phyloP scores from a whole-genome alignment of 192 early-diverging fungal species.

The Spinellus fusiger region DNA sequence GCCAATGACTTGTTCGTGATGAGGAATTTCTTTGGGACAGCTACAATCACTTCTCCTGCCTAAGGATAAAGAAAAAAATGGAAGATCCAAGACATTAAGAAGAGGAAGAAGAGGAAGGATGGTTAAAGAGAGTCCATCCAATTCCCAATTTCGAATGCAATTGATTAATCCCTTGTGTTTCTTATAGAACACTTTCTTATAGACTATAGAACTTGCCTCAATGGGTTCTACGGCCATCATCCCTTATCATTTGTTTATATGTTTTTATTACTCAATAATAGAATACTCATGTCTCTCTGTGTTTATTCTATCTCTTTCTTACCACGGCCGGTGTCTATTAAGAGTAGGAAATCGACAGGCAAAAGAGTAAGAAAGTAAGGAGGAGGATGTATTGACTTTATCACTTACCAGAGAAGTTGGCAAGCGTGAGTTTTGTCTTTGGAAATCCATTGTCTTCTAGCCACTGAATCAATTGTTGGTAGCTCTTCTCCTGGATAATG shows the following conservation, averaged over 20 bases:
- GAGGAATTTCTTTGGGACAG: conserved; percentile 42
- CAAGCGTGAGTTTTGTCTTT: conserved; percentile 46
- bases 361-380: not conserved
- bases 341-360: not conserved
- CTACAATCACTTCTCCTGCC: conserved; percentile 49
- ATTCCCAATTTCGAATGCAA: no score
- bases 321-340: conserved; percentile 48
- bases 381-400: not conserved
- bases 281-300: not conserved
- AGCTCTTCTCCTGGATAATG: conserved; percentile 42
- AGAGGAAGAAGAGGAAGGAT: no score
- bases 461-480: conserved; percentile 44
- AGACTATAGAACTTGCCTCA: conserved; percentile 23
- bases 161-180: no score
- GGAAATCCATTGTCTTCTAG: conserved; percentile 39
- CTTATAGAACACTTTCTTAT: not conserved
- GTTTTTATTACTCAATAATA: not conserved
- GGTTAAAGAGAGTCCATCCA: no score
- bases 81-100: no score
- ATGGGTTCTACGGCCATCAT: conserved; percentile 55
- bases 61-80: conserved; percentile 7
- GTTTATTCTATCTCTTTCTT: not conserved
- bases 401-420: conserved; percentile 42
- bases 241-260: conserved; percentile 5
- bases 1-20: conserved; percentile 36